Evolutionary conservation across 2,329 filamentous ascomycete species (phyloP).

Genomic region (Apiospora sp.): DNA sequence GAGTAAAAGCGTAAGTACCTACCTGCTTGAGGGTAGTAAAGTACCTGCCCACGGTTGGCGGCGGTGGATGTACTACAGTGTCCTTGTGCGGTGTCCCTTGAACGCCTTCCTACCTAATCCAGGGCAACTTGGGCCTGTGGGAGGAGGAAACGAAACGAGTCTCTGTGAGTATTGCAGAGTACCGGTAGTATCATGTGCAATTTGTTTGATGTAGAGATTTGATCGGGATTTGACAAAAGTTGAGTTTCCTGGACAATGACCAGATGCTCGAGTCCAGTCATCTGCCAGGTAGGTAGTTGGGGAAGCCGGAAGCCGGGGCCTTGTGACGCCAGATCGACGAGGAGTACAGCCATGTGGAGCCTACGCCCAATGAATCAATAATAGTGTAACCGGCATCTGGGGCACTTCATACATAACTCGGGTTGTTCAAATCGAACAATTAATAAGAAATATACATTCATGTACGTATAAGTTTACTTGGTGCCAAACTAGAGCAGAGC

Average conservation of each 20-base stretch:
- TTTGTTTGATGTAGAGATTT: not conserved
- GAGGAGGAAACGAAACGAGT: not conserved
- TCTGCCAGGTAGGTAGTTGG: conserved; percentile 8
- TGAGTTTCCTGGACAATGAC: not conserved
- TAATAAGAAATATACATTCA: no score
- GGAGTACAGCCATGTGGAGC: not conserved
- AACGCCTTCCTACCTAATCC: not conserved
- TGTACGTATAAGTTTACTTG: no score
- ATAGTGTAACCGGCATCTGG: not conserved
- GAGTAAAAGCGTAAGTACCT: not conserved
- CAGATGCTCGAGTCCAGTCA: conserved; percentile 11
- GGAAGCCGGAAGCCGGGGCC: conserved; percentile 17
- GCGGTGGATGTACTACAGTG: not conserved
- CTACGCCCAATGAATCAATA: not conserved
- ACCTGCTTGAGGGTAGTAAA: not conserved
- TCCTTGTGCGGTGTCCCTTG: not conserved
- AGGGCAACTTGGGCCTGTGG: not conserved
- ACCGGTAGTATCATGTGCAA: not conserved
- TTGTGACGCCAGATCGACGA: conserved; percentile 20
- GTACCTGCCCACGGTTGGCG: no score
- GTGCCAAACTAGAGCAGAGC: no score
- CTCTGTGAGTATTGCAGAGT: not conserved
- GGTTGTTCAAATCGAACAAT: no score
- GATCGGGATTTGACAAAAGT: not conserved
- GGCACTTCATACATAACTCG: not conserved